Conservation (phyloP, 1,284 basidiomycete species). For the Malassezia sympodialis region DNA sequence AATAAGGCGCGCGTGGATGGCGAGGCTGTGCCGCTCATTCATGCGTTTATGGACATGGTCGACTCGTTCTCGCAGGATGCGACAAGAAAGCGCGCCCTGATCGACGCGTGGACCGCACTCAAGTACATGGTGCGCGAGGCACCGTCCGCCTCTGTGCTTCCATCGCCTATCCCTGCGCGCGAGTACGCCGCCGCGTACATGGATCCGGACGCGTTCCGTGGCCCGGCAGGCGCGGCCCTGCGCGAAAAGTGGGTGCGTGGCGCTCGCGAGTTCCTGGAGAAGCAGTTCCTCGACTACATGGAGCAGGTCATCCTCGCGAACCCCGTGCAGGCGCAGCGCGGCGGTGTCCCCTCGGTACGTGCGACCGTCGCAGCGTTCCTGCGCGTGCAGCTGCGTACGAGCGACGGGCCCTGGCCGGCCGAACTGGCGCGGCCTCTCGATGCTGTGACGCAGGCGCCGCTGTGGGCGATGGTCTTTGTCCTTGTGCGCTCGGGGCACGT, state of each 20-base stretch:
- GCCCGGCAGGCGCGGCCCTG: constrained; percentile 27
- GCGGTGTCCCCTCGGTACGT: constrained; percentile 70
- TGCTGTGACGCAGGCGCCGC: constrained; percentile 51
- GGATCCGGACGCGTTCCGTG: constrained; percentile 18
- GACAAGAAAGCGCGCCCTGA: constrained; percentile 43
- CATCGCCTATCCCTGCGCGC: constrained; percentile 48
- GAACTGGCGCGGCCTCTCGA: constrained; percentile 37
- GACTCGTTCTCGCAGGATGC: constrained; percentile 21
- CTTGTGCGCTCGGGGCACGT: constrained; percentile 75
- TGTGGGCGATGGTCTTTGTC: constrained; percentile 89
- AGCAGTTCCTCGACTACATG: constrained; percentile 67
- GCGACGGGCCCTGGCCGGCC: constrained; percentile 33
- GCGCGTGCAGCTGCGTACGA: constrained; percentile 33
- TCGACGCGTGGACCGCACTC: constrained; percentile 50
- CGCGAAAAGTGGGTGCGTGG: constrained; percentile 59
- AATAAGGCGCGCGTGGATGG: constrained; percentile 38
- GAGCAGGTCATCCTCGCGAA: constrained; percentile 73
- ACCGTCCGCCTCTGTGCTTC: constrained; percentile 42
- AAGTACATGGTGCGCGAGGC: constrained; percentile 51
- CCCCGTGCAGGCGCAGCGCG: constrained; percentile 74
- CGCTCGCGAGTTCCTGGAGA: constrained; percentile 64
- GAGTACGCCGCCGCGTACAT: constrained; percentile 53
- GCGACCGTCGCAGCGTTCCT: constrained; percentile 61
- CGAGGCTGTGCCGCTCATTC: constrained; percentile 26
- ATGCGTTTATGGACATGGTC: constrained; percentile 35